Evolutionary conservation across 2,329 filamentous ascomycete genomes (phyloP).

Genomic region (Verticillium nubilum): DNA sequence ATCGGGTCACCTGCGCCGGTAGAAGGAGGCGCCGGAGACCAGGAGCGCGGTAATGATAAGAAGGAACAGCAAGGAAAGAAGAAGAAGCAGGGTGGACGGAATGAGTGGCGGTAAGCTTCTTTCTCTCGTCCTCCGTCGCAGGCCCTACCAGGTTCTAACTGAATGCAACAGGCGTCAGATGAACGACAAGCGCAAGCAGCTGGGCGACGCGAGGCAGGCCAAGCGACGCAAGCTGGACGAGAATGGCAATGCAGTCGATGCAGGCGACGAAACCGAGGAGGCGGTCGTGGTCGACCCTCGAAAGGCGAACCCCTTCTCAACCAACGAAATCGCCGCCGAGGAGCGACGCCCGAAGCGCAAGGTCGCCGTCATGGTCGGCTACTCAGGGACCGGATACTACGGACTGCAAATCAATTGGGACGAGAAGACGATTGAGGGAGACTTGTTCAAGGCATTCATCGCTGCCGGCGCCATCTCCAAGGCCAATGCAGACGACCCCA

Average conservation of each 20-base stretch:
- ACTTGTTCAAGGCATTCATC: constrained; percentile 89
- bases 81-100: constrained; percentile 2
- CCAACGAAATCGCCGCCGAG: constrained; percentile 85
- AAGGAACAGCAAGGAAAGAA: constrained; percentile 3
- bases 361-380: constrained; percentile 91
- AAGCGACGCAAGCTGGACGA: constrained; percentile 35
- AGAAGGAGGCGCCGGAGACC: background rate
- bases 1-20: background rate
- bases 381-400: constrained; percentile 93
- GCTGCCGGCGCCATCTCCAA: constrained; percentile 91
- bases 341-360: constrained; percentile 89
- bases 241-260: constrained; percentile 24
- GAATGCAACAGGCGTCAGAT: constrained; percentile 26
- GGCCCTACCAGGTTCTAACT: constrained; percentile 21
- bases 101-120: constrained; percentile 20
- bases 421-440: constrained; percentile 92
- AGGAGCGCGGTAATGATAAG: background rate
- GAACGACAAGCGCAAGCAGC: constrained; percentile 31
- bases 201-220: constrained; percentile 32
- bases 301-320: constrained; percentile 45
- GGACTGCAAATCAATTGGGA: constrained; percentile 86
- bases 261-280: background rate
- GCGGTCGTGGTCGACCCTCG: constrained; percentile 10
- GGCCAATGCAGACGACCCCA: constrained; percentile 92
- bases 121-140: constrained; percentile 12